These are phyloP conservation scores for Pseudonitzschia multiseries DNA, from an alignment of 108 stramenopile genomes.

Conservation along the genomic window DNA sequence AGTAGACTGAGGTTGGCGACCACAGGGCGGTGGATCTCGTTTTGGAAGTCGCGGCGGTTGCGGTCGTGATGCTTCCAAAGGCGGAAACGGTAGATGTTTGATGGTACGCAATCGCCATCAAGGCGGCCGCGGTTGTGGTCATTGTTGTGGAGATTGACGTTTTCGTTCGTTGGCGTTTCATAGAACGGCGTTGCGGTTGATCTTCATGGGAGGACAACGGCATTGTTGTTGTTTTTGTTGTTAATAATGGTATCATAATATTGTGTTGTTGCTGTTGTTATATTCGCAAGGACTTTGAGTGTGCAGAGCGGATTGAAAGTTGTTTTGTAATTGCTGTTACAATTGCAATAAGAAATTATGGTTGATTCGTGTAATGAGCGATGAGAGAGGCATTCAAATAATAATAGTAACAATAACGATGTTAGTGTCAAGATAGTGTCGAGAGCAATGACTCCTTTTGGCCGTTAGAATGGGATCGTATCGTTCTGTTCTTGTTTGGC, in stretches of 20 bases:
- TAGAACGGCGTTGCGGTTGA: background rate
- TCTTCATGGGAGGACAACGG: background rate
- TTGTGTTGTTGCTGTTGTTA: no score
- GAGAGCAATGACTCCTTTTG: background rate
- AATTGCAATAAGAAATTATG: no score
- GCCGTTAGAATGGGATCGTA: no score
- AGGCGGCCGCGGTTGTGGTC: background rate
- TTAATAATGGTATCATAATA: background rate
- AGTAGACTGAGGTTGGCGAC: constrained; percentile 11
- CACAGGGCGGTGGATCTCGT: background rate
- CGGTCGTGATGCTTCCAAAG: background rate
- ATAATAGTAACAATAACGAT: background rate
- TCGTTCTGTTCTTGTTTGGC: no score
- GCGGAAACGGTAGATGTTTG: background rate
- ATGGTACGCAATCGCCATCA: background rate
- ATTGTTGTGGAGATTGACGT: background rate
- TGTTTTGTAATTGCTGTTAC: no score
- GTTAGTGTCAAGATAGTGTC: background rate
- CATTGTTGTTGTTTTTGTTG: background rate
- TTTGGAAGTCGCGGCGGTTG: background rate
- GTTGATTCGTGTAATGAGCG: no score
- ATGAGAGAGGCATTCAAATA: background rate
- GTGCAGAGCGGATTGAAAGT: no score
- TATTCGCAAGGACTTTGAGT: no score
- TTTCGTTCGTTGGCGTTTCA: constrained; percentile 11